Evolutionary conservation across 2,329 filamentous ascomycete genomes (phyloP).

Genomic region (Tolypocladium cylindrosporum): DNA sequence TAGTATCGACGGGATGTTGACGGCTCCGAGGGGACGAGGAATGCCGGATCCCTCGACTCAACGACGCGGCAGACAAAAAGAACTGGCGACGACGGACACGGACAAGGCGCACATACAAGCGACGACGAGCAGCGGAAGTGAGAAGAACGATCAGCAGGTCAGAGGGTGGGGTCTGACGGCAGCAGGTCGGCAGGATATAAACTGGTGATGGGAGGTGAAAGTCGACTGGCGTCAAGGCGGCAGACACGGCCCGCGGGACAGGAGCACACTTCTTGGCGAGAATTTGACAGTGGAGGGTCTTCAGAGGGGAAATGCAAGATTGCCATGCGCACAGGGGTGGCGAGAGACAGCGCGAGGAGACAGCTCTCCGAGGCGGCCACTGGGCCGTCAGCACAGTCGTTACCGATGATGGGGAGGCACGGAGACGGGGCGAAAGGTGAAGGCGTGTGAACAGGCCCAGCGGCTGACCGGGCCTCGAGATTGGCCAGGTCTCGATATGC

Average conservation of each 20-base stretch:
- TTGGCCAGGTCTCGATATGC: constrained; percentile 33
- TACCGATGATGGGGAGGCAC: constrained; percentile 1
- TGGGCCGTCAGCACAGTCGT: neutral
- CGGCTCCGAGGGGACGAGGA: neutral
- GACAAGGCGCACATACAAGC: neutral
- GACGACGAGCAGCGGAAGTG: neutral
- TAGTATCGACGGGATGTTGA: neutral
- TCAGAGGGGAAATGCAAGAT: constrained; percentile 13
- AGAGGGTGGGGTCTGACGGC: neutral
- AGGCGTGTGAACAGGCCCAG: constrained; percentile 20
- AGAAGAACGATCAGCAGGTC: neutral
- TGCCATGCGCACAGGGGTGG: constrained; percentile 5
- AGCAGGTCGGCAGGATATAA: constrained; percentile 1
- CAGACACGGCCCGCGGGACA: neutral
- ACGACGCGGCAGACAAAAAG: neutral
- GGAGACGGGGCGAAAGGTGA: constrained; percentile 6
- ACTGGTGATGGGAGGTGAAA: constrained; percentile 8
- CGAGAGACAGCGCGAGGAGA: neutral
- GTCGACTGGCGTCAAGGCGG: constrained; percentile 7
- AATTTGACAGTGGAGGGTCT: constrained; percentile 1
- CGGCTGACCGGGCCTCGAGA: constrained; percentile 40
- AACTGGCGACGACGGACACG: neutral
- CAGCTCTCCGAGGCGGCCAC: neutral
- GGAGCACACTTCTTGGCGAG: neutral
- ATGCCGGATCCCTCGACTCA: neutral